Evolutionary conservation across 495 filamentous ascomycete species (phyloP).

Genomic region (Daldinia concentrica): DNA sequence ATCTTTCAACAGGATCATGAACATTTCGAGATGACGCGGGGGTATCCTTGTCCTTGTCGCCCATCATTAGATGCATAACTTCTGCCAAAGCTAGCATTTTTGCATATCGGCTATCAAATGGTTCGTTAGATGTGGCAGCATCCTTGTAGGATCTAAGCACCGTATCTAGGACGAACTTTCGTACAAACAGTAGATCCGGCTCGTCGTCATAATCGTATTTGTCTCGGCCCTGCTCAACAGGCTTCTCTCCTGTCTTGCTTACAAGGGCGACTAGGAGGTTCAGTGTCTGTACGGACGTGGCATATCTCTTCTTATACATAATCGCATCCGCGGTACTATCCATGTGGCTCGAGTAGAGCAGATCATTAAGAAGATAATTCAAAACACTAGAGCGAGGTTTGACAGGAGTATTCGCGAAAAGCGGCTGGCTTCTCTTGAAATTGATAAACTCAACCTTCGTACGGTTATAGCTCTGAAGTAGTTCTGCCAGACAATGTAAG

Average conservation of each 20-base stretch:
- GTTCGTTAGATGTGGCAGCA: conserved; percentile 77
- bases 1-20: conserved; percentile 49
- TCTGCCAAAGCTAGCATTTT: conserved; percentile 86
- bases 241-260: conserved; percentile 81
- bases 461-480: conserved; percentile 91
- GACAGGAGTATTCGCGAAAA: conserved; percentile 81
- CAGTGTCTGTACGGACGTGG: conserved; percentile 85
- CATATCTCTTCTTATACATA: conserved; percentile 79
- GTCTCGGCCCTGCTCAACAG: conserved; percentile 56
- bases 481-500: conserved; percentile 89
- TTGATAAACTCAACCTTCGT: conserved; percentile 99
- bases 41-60: conserved; percentile 71
- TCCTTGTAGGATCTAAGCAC: conserved; percentile 92
- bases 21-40: conserved; percentile 40
- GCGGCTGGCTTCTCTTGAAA: conserved; percentile 87
- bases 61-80: conserved; percentile 91
- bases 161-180: conserved; percentile 94
- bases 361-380: conserved; percentile 88
- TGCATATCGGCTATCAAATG: conserved; percentile 86
- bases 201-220: conserved; percentile 79
- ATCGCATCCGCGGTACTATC: conserved; percentile 75
- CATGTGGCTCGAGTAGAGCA: conserved; percentile 82
- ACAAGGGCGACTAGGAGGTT: conserved; percentile 87
- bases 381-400: conserved; percentile 93
- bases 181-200: conserved; percentile 87